Evolutionary conservation across 2,329 filamentous ascomycete genomes (phyloP), one percentile per base, ranked within the genome.

Genomic region (Coniochaeta prunicola): DNA sequence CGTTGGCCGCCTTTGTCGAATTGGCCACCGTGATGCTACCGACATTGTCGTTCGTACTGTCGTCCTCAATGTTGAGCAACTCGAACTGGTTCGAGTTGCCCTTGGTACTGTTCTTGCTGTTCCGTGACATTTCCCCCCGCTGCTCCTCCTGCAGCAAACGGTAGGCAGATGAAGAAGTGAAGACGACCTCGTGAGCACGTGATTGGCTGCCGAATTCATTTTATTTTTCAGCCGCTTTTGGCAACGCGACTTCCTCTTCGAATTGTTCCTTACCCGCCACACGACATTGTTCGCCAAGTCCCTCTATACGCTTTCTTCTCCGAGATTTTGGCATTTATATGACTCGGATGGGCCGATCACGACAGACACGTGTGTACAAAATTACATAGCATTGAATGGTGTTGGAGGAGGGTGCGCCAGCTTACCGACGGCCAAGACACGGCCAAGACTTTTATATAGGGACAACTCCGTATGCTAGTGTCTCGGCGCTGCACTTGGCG

Each of bases 381-480:
- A 45, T 45, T 13, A 21, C 40, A 45, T 24, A 45, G 21, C n/a
- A 45, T 45, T 21, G 40, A 21, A 19, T 21, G 40, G 21, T 45
- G 40, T 8, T 17, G 6, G n/a, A 7, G n/a, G 19, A 24, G n/a
- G 1, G 45, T 50, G 45, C 30, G 45, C 45, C 45, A 26, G 45
- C 45, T 50, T 50, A 50, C 45, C 45, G 53, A 55, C 30, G 53
- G 53, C 50, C 50, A 54, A 54, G 50, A 34, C 13, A 28, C 33
- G 33, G 33, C 36, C 36, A 38, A 38, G 36, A 38, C 36, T 24
- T 24, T 33, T n/a, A 55, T 34, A 55, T 55, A 30, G 53, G 28
- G 30, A 34, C 53, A 15, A 24, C n/a, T 33, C 50, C 50, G 50
- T 34, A 2, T 12, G 9, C 28, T 54, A 54, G 31, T 33, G 30